Percentiles rank a stretch among this genome's conserved stretches.
These are phyloP conservation scores for Lavandula angustifolia DNA, from an alignment of 257 asterid species.

Conservation along the genomic window DNA sequence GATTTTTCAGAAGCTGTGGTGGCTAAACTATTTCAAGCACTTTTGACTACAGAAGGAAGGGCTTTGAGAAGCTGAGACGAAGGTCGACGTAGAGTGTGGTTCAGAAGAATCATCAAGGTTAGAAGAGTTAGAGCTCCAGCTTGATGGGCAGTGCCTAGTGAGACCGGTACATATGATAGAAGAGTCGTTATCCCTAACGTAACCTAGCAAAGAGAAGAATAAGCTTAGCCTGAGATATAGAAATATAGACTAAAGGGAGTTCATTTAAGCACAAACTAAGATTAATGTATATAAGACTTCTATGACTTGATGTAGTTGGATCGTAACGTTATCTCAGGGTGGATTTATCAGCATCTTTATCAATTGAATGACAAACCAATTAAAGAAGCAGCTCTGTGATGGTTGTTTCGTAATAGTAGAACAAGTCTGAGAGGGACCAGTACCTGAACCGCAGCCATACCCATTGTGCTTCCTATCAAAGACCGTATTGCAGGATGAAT, in stretches of 20 bases:
- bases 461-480: conserved; percentile 69
- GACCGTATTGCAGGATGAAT: conserved; percentile 78
- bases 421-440: conserved; percentile 16
- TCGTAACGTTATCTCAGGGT: conserved; percentile 2
- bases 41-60: conserved; percentile 62
- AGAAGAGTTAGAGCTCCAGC: conserved; percentile 96
- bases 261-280: not conserved
- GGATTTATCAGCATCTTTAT: conserved; percentile 7
- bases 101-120: conserved; percentile 77
- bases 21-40: too few relatives aligned
- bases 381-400: not conserved
- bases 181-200: conserved; percentile 82
- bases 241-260: too few relatives aligned
- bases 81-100: conserved; percentile 85
- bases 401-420: not conserved
- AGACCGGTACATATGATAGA: conserved; percentile 77
- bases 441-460: conserved; percentile 96
- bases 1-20: too few relatives aligned
- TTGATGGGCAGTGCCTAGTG: conserved; percentile 88
- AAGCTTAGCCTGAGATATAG: too few relatives aligned
- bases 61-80: conserved; percentile 69
- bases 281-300: conserved; percentile 2
- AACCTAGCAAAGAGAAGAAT: conserved; percentile 44
- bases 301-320: not conserved
- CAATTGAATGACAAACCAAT: not conserved